Conservation (phyloP, 148 eudicot species). For the Spergularia bocconei region DNA sequence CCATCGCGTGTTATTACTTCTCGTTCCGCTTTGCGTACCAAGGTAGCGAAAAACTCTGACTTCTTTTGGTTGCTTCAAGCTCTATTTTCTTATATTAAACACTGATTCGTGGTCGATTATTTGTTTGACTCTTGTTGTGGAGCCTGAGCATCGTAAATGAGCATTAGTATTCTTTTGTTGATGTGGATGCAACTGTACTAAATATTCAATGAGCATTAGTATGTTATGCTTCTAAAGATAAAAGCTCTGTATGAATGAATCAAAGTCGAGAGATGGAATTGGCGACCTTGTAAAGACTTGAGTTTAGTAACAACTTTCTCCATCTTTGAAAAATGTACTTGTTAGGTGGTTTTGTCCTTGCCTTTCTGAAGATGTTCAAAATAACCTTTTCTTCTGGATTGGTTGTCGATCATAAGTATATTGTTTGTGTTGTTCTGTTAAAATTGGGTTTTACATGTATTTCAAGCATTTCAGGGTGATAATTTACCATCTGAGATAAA, state of each 20-base stretch:
- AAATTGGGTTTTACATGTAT: background rate
- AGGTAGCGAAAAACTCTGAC: constrained; percentile 37
- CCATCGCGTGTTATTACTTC: constrained; percentile 9
- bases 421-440: background rate
- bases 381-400: background rate
- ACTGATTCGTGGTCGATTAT: background rate
- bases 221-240: background rate
- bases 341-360: too few relatives aligned
- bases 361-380: too few relatives aligned
- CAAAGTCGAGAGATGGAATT: background rate
- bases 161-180: too few relatives aligned
- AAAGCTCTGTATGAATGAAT: background rate
- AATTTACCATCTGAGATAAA: background rate
- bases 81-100: background rate
- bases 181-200: too few relatives aligned
- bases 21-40: constrained; percentile 23
- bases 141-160: too few relatives aligned
- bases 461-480: background rate
- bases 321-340: background rate
- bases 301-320: background rate
- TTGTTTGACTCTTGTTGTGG: too few relatives aligned
- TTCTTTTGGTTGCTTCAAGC: background rate
- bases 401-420: background rate
- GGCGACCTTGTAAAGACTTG: background rate
- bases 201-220: too few relatives aligned